Evolutionary conservation across 192 early-diverging fungal genomes (phyloP).

Genomic region (Pilaira anomala): DNA sequence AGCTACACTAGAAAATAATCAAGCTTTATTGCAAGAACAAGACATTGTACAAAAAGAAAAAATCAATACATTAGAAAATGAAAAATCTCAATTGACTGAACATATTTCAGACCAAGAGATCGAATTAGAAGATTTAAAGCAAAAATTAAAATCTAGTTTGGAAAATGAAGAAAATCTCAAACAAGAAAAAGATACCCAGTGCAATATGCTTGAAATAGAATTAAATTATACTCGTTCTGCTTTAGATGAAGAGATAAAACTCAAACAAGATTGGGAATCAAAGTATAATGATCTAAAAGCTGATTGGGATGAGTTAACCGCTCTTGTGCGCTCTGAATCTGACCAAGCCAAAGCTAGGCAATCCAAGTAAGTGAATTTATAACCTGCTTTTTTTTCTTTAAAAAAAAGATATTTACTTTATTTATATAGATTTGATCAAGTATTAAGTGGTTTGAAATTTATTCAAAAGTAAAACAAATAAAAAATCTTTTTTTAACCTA

Average conservation of each 20-base stretch:
- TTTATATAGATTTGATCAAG: slow-evolving; percentile 6
- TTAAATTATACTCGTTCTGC: neutral
- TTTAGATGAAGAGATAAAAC: neutral
- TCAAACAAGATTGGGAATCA: slow-evolving; percentile 6
- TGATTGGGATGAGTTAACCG: slow-evolving; percentile 14
- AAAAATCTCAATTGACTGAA: neutral
- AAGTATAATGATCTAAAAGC: slow-evolving; percentile 8
- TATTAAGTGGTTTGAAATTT: neutral
- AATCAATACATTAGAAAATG: neutral
- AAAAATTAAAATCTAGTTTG: neutral
- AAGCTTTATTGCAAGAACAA: neutral
- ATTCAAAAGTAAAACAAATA: neutral
- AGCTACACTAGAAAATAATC: neutral
- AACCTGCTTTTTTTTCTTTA: neutral
- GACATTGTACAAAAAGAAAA: neutral
- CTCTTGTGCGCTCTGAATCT: slow-evolving; percentile 2
- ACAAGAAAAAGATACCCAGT: neutral
- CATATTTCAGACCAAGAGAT: neutral
- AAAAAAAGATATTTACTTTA: neutral
- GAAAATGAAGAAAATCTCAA: slow-evolving; percentile 11
- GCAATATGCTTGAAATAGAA: neutral
- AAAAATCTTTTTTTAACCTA: slow-evolving; percentile 9
- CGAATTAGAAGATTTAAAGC: neutral
- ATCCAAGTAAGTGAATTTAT: slow-evolving; percentile 2
- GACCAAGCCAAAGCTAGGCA: slow-evolving; percentile 11